Evolutionary conservation across 2,329 filamentous ascomycete species (phyloP), one percentile per base, ranked within the genome.

Genomic region (Fusarium temperatum): DNA sequence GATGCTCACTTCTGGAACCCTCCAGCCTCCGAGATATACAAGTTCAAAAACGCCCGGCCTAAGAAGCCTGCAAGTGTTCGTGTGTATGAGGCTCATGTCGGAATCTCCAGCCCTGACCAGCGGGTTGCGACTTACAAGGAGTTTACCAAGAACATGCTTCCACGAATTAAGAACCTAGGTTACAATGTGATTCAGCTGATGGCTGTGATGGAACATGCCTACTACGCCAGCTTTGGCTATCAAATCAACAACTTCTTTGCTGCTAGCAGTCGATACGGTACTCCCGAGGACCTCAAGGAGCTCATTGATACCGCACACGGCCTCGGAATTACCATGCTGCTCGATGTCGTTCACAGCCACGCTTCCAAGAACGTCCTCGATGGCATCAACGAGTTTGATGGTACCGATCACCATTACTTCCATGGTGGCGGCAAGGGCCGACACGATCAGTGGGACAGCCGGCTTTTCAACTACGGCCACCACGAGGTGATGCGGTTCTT

Each of bases 201-300:
- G 96, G 96, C 96, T 51, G 89, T 99, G 80, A 99, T 99, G 96
- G 96, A 99, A 82, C 96, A 99, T 84, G 96, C 96, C 56, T 99
- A 99, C 87, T 99, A 99, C 82, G 96, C 96, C 78, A 98, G 96
- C 80, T 99, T 99, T 79, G 96, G 96, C 53, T 99, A 99, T 83
- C 96, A 99, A 83, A 91, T 99, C 84, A 99, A 98, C 86, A 98
- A 93, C 83, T 99, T 99, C 87, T 99, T 98, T 79, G 96, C 96
- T 35, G 95, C 96, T 18, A 98, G 95, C 83, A 98, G 96, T 82
- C 92, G 96, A 72, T 99, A 98, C 80, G 96, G 96, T 47, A 89
- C 92, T 2, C 96, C 96, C 0, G 96, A 99, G 80, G 96, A 98
- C 42, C 87, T 99, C 76, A 99, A 98, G 83, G 96, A 98, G 86